These are phyloP conservation scores for Cystobasidium onofrii DNA, from an alignment of 768 basidiomycete genomes.

Conservation along the genomic window DNA sequence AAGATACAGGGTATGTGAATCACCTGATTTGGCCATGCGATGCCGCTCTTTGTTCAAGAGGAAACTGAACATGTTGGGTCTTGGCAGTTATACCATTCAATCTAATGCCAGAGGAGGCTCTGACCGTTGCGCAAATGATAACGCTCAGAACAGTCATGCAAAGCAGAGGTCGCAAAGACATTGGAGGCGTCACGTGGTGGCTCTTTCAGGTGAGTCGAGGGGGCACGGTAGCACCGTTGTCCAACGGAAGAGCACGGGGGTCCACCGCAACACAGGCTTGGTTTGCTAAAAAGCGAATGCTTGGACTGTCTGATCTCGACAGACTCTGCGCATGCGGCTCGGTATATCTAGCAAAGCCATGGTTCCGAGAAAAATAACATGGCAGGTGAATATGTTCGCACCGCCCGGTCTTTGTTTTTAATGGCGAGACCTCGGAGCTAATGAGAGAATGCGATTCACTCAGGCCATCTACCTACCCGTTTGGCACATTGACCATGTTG, in stretches of 20 bases:
- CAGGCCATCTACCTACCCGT: slow-evolving; percentile 17
- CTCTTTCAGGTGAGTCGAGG: background rate
- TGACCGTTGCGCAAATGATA: background rate
- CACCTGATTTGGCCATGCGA: too few relatives aligned
- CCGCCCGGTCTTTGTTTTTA: too few relatives aligned
- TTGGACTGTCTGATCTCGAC: too few relatives aligned
- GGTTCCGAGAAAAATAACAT: background rate
- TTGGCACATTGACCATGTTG: background rate
- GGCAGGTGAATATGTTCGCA: background rate
- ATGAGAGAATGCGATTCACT: too few relatives aligned
- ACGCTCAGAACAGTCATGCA: background rate
- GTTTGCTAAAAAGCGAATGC: too few relatives aligned
- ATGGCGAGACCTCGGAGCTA: too few relatives aligned
- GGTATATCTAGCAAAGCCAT: background rate
- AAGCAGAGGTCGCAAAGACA: too few relatives aligned
- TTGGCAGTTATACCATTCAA: background rate
- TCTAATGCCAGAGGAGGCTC: background rate
- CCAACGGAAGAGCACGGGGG: too few relatives aligned
- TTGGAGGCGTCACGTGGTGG: background rate
- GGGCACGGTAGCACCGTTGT: too few relatives aligned
- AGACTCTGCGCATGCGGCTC: too few relatives aligned
- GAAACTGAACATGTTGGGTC: background rate
- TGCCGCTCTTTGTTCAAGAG: too few relatives aligned
- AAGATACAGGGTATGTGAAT: background rate
- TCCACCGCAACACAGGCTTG: too few relatives aligned